These are phyloP conservation scores for Geosmithia morbida DNA, from an alignment of 2,329 filamentous ascomycete species.

Conservation along the genomic window DNA sequence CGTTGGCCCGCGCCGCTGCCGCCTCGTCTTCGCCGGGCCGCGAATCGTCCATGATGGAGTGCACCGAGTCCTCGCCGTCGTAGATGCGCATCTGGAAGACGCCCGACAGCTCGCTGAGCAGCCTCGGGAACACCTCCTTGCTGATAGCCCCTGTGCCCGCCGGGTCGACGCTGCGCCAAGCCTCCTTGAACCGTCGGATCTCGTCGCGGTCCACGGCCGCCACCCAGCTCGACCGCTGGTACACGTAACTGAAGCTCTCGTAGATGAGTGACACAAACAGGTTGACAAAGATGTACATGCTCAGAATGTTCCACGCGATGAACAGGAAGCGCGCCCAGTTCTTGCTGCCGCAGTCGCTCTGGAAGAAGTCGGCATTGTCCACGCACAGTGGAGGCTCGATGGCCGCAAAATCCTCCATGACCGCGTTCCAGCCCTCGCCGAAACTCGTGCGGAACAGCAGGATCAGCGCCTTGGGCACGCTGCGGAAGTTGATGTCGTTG, in stretches of 20 bases:
- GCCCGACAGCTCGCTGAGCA: constrained; percentile 84
- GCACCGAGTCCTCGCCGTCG: constrained; percentile 75
- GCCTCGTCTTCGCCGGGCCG: constrained; percentile 20
- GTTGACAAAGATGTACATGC: constrained; percentile 99
- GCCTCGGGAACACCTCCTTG: constrained; percentile 75
- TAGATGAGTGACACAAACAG: constrained; percentile 97
- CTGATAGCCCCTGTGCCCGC: constrained; percentile 82
- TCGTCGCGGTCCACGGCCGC: constrained; percentile 85
- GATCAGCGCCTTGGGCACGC: constrained; percentile 85
- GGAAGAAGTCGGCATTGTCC: constrained; percentile 54
- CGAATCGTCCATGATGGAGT: constrained; percentile 76
- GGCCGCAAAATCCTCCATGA: constrained; percentile 90
- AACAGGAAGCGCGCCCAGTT: constrained; percentile 83
- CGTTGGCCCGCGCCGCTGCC: constrained; percentile 29
- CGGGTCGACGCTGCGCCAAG: constrained; percentile 92
- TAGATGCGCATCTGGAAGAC: constrained; percentile 98
- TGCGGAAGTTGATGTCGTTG: constrained; percentile 81
- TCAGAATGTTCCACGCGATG: constrained; percentile 95
- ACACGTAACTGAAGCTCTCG: constrained; percentile 98
- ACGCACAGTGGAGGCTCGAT: constrained; percentile 75
- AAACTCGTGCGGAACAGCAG: constrained; percentile 85
- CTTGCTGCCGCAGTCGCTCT: constrained; percentile 84
- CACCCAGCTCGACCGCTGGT: constrained; percentile 88
- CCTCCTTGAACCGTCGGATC: constrained; percentile 92
- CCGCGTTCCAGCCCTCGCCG: constrained; percentile 89